Evolutionary conservation across 208 protist genomes (phyloP).

Genomic region (Acanthamoeba healyi): DNA sequence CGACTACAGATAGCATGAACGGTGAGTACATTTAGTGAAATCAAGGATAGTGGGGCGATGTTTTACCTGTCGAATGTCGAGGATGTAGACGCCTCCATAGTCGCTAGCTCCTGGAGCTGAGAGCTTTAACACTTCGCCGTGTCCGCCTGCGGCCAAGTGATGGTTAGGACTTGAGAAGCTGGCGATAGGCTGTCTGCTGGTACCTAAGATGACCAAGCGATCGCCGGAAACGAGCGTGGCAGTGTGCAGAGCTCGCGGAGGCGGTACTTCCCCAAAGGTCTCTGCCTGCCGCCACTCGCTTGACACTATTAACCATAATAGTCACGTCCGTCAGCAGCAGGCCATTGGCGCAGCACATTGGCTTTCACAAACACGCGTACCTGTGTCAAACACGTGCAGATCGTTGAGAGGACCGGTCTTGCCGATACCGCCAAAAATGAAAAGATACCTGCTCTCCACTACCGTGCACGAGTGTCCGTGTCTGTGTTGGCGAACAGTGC

Average conservation of each 20-base stretch:
- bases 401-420: slow-evolving; percentile 25
- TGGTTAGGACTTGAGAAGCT: no score
- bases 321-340: not conserved
- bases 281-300: slow-evolving; percentile 48
- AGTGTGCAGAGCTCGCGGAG: slow-evolving; percentile 32
- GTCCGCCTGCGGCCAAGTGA: not conserved
- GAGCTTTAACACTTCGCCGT: not conserved
- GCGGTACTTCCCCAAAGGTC: slow-evolving; percentile 19
- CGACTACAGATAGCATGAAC: not conserved
- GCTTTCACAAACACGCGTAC: not conserved
- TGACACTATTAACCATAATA: no score
- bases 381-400: slow-evolving; percentile 27
- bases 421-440: slow-evolving; percentile 59
- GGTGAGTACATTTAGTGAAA: not conserved
- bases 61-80: slow-evolving; percentile 55
- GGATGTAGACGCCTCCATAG: slow-evolving; percentile 5
- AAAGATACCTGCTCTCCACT: slow-evolving; percentile 34
- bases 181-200: no score
- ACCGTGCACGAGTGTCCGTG: slow-evolving; percentile 74
- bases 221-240: slow-evolving; percentile 44
- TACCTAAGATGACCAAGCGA: slow-evolving; percentile 33
- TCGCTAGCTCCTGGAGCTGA: not conserved
- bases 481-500: not conserved
- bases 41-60: not conserved
- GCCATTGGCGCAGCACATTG: not conserved